These are phyloP conservation scores for Podila epigama DNA, from an alignment of 192 early-diverging fungal genomes.

Conservation along the genomic window DNA sequence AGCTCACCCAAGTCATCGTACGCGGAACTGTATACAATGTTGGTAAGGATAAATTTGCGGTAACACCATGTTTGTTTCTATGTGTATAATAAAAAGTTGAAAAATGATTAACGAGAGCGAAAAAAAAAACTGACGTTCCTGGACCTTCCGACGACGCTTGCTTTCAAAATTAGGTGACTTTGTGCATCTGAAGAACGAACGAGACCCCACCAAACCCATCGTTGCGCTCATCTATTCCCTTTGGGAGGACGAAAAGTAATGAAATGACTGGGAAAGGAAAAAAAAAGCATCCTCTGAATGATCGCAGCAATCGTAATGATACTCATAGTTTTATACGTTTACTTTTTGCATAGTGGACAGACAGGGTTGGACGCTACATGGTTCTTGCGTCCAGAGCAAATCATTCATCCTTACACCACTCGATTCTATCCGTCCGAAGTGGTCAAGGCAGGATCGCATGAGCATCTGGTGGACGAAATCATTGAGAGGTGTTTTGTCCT, in stretches of 20 bases:
- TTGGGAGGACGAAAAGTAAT: slow-evolving; percentile 57
- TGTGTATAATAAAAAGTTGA: too few species aligned
- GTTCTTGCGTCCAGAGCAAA: slow-evolving; percentile 75
- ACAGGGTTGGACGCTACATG: slow-evolving; percentile 60
- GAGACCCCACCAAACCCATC: slow-evolving; percentile 64
- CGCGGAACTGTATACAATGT: slow-evolving; percentile 23
- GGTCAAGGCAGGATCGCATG: slow-evolving; percentile 65
- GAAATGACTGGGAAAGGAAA: background rate
- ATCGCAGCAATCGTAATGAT: background rate
- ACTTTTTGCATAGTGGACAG: slow-evolving; percentile 25
- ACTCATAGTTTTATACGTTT: background rate
- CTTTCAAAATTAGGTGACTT: slow-evolving; percentile 58
- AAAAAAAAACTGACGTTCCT: too few species aligned
- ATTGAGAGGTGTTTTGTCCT: slow-evolving; percentile 69
- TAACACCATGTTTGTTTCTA: background rate
- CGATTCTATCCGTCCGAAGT: slow-evolving; percentile 73
- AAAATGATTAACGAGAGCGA: too few species aligned
- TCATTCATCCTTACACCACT: slow-evolving; percentile 60
- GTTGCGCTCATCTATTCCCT: slow-evolving; percentile 64
- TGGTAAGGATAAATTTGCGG: background rate
- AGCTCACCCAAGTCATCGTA: slow-evolving; percentile 9
- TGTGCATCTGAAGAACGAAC: slow-evolving; percentile 66
- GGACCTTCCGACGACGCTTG: too few species aligned
- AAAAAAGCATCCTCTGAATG: background rate
- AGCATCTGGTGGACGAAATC: slow-evolving; percentile 61